Evolutionary conservation across 495 filamentous ascomycete species (phyloP), one percentile per base, ranked within the genome.

Genomic region (Elasticomyces elasticus): DNA sequence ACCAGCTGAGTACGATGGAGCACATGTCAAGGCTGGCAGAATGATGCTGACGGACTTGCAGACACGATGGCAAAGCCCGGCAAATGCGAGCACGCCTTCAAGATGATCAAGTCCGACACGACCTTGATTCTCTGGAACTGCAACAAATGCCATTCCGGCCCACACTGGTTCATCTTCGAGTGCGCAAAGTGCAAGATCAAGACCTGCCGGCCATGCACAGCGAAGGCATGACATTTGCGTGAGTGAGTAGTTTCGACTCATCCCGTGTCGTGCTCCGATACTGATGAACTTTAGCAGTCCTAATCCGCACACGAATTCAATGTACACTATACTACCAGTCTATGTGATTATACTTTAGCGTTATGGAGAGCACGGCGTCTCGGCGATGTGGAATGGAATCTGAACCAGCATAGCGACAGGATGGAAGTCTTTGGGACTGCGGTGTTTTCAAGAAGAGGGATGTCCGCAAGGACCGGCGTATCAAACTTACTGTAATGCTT

Each of bases 111-210:
- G 70, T 81, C 79, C 7, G 82, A 88, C 66, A 83, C 74, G 55
- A 85, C 79, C 5, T 67, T 89, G 28, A 77, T 90, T 52, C 75
- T 85, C 59, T 90, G 86, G 86, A 80, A 76, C 46, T 90, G 86
- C 76, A 76, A 81, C 61, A 70, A 85, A 64, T 90, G 86, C 67
- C 82, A 84, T 62, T 80, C 77, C 5, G 86, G 86, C 4, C 86
- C 86, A 31, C 84, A 87, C 68, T 88, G 84, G 84, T 83, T 77
- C 69, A 89, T 90, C 66, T 87, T 79, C 65, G 83, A 89, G 69
- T 90, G 86, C 74, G 69, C 74, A 60, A 82, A 83, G 64, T 90
- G 85, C 76, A 83, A 85, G 66, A 69, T 87, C 46, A 86, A 88
- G 72, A 79, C 78, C 23, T 89, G 85, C 66, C 71, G 80, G 43